Evolutionary conservation across 2,329 filamentous ascomycete species (phyloP).

Genomic region (Aspergillus sojae): DNA sequence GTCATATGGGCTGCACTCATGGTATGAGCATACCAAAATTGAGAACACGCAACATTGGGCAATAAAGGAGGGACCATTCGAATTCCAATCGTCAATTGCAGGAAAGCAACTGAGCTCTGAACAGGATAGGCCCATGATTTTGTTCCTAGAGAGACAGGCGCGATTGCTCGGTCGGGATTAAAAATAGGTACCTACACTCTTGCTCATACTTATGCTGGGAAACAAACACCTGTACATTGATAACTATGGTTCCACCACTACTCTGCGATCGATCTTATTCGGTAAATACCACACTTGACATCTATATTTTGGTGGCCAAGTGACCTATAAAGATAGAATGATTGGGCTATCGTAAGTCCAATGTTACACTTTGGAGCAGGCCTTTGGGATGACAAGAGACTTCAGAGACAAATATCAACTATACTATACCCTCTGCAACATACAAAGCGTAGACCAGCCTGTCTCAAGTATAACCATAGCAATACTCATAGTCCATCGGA

Average conservation of each 20-base stretch:
- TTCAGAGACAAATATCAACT: too few species aligned
- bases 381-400: too few species aligned
- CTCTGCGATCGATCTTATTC: not conserved
- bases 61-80: not conserved
- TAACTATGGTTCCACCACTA: not conserved
- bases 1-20: not conserved
- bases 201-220: not conserved
- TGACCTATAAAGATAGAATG: too few species aligned
- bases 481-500: conserved; percentile 25
- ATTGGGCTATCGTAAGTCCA: too few species aligned
- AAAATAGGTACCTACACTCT: too few species aligned
- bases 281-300: not conserved
- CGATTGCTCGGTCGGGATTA: not conserved
- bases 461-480: conserved; percentile 26
- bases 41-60: not conserved
- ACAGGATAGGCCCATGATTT: not conserved
- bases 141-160: not conserved
- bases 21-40: not conserved
- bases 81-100: not conserved
- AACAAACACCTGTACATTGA: not conserved
- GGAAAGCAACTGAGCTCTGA: not conserved
- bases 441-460: too few species aligned
- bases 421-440: too few species aligned
- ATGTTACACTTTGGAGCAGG: too few species aligned
- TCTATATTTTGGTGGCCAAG: not conserved